A percentile compares a stretch with the other conserved stretches of the same genome.
These are phyloP conservation scores for Dioscorea alata DNA, from an alignment of 106 monocot species.

Conservation along the genomic window DNA sequence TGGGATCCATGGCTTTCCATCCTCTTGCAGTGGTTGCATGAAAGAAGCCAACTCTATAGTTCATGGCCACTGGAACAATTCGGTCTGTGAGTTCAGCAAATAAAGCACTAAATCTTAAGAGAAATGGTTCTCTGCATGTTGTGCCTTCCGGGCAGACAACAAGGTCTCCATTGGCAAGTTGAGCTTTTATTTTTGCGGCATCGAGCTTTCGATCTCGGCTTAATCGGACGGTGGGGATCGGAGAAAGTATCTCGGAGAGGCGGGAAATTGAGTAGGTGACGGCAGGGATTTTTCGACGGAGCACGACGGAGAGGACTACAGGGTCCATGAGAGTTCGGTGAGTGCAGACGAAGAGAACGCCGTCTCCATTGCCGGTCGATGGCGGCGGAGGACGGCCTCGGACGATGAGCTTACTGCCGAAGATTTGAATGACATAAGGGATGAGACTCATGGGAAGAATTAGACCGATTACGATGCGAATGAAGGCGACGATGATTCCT, in stretches of 20 bases:
- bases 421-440: conserved; percentile 38
- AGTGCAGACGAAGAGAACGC: conserved; percentile 96
- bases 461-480: conserved; percentile 65
- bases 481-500: conserved; percentile 46
- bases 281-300: conserved; percentile 69
- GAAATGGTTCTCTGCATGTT: conserved; percentile 85
- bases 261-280: conserved; percentile 97
- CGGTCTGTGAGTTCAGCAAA: conserved; percentile 93
- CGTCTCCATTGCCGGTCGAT: conserved; percentile 8
- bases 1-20: conserved; percentile 93
- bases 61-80: conserved; percentile 96
- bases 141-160: conserved; percentile 93
- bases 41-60: conserved; percentile 86
- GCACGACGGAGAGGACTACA: conserved; percentile 72
- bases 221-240: conserved; percentile 71
- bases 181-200: conserved; percentile 29
- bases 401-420: conserved; percentile 64
- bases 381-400: conserved; percentile 54
- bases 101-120: conserved; percentile 77
- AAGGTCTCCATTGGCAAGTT: conserved; percentile 60
- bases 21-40: conserved; percentile 92
- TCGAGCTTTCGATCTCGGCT: conserved; percentile 60
- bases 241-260: conserved; percentile 79
- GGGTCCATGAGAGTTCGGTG: conserved; percentile 99
- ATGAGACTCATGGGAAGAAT: conserved; percentile 57